phyloP scores from a whole-genome alignment of 2,329 filamentous ascomycete genomes.

The Ascochyta clinopodiicola region DNA sequence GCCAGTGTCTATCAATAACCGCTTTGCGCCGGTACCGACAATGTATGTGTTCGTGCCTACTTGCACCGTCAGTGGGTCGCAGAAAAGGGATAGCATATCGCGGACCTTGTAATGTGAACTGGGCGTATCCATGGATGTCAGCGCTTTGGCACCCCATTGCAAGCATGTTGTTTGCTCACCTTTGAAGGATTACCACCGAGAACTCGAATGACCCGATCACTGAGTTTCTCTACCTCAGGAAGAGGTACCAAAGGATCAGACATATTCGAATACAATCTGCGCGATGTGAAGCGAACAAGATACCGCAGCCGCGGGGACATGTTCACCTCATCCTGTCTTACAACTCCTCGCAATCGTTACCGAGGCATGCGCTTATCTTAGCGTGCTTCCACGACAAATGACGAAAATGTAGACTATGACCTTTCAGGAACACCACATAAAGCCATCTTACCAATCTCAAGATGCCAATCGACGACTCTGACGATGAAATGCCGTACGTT shows the following conservation, averaged over 20 bases:
- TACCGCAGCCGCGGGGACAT: constrained; percentile 36
- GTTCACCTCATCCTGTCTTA: constrained; percentile 15
- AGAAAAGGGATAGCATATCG: not conserved
- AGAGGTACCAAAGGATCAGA: constrained; percentile 68
- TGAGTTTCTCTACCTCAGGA: constrained; percentile 77
- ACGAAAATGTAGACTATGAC: constrained; percentile 24
- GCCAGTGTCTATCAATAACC: constrained; percentile 89
- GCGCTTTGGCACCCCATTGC: not conserved
- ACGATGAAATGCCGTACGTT: constrained; percentile 47
- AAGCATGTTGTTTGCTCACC: constrained; percentile 50
- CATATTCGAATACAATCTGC: constrained; percentile 57
- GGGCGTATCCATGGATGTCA: constrained; percentile 19
- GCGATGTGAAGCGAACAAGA: constrained; percentile 24
- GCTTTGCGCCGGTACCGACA: constrained; percentile 73
- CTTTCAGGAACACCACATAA: constrained; percentile 26
- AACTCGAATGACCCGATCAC: constrained; percentile 79
- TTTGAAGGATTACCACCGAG: constrained; percentile 91
- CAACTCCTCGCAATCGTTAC: constrained; percentile 18
- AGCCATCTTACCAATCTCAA: constrained; percentile 8
- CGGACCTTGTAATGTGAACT: constrained; percentile 69
- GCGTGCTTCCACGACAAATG: constrained; percentile 15
- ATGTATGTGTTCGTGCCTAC: constrained; percentile 93
- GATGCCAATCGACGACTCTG: constrained; percentile 38
- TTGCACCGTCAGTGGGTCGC: constrained; percentile 17
- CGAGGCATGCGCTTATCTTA: constrained; percentile 27